These are phyloP conservation scores for Macrophomina pseudophaseolina DNA, from an alignment of 2,329 filamentous ascomycete species.

Conservation along the genomic window DNA sequence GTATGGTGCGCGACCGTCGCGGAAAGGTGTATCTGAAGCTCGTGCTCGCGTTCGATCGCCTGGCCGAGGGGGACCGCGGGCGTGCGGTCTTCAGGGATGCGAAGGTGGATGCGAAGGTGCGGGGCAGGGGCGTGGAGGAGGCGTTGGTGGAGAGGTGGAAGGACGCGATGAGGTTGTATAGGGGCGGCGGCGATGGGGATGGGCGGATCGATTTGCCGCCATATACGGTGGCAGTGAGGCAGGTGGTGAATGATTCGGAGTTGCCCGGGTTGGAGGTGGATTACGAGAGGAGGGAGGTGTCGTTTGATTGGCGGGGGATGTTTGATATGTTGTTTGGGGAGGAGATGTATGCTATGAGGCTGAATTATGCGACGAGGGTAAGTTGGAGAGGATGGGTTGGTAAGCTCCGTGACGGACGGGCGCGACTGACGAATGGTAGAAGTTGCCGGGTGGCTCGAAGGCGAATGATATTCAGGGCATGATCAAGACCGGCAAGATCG, in stretches of 20 bases:
- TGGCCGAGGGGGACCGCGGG: background rate
- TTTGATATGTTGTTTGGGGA: slow-evolving; percentile 41
- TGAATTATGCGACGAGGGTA: slow-evolving; percentile 6
- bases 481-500: slow-evolving; percentile 8
- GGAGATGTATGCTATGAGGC: slow-evolving; percentile 25
- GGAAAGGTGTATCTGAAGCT: background rate
- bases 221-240: slow-evolving; percentile 38
- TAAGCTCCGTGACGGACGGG: no score
- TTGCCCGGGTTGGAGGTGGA: slow-evolving; percentile 35
- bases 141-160: slow-evolving; percentile 3
- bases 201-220: slow-evolving; percentile 38
- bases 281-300: slow-evolving; percentile 32
- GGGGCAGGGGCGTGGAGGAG: background rate
- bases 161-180: slow-evolving; percentile 5
- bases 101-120: background rate
- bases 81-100: slow-evolving; percentile 3
- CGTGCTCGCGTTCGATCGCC: background rate
- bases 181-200: slow-evolving; percentile 17
- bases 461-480: background rate
- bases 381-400: no score
- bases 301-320: slow-evolving; percentile 38
- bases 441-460: background rate
- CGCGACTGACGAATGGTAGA: background rate
- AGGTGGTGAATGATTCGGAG: slow-evolving; percentile 41
- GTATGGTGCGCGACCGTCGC: background rate